Evolutionary conservation across 2,329 filamentous ascomycete species (phyloP), one percentile per base, ranked within the genome.

Genomic region (Corinectria fuckeliana): DNA sequence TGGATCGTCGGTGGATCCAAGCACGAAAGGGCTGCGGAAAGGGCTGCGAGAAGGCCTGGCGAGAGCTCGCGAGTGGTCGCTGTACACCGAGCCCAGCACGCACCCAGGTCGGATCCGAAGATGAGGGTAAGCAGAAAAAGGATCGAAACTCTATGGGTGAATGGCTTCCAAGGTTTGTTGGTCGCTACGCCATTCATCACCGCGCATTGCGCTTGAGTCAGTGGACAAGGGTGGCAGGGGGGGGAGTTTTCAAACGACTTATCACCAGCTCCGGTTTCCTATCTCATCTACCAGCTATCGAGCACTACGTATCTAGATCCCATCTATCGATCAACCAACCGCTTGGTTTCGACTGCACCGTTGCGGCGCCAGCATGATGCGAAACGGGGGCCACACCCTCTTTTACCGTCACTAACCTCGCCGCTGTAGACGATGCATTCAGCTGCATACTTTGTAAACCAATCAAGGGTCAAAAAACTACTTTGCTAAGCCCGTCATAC

Each of bases 1-100:
- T 38, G 50, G 50, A 63, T 67, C 34, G 34, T 32, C 50, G 34
- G 61, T 42, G 51, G 56, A 32, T n/a, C 49, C 48, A 25, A 20
- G 6, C 21, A 16, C 20, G 13, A 28, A 11, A 25, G 45, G 48
- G 23, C 20, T 32, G 26, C 18, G 32, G 13, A 28, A 11, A 25
- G 45, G 48, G 23, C 20, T 32, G 26, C 18, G 32, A 28, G n/a
- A 23, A 45, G 9, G 20, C 18, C 25, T 28, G 25, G 10, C 9
- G n/a, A 39, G 39, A 44, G 39, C 47, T 32, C 30, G 13, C 41
- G 23, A 44, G 41, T 26, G 41, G 25, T 16, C n/a, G n/a, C 6
- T 18, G n/a, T 8, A 25, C 23, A n/a, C 28, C 34, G 14, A 50
- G 38, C n/a, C n/a, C n/a, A 23, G 13, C n/a, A n/a, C n/a, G n/a